Conservation (phyloP, 129 eudicot species). For the Pulicaria dysenterica region DNA sequence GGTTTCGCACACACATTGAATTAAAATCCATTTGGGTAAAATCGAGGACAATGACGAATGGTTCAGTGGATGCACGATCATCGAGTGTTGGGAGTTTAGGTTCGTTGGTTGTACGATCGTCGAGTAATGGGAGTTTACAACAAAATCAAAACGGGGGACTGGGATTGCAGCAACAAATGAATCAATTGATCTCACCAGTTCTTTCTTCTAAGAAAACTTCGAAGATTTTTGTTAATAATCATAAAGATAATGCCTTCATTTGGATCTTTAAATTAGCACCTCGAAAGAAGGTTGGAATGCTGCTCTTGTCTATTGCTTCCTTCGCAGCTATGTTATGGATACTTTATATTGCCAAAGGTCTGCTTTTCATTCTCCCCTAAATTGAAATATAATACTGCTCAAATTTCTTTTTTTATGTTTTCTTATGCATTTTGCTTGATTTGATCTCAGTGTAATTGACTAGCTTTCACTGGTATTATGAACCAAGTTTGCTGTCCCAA, state of each 20-base stretch:
- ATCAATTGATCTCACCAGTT: conserved; percentile 35
- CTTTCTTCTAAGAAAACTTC: conserved; percentile 41
- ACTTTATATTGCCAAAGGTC: conserved; percentile 84
- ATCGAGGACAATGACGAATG: conserved; percentile 27
- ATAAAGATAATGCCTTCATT: conserved; percentile 62
- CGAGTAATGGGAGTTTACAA: conserved; percentile 74
- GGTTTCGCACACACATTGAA: conserved; percentile 9
- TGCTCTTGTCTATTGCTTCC: conserved; percentile 70
- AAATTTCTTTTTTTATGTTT: conserved; percentile 2
- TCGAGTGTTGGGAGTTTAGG: conserved; percentile 48
- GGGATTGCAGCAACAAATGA: conserved; percentile 36
- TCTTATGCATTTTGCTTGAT: conserved; percentile 2
- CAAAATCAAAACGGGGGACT: conserved; percentile 42
- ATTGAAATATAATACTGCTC: conserved; percentile 3
- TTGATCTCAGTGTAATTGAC: not conserved
- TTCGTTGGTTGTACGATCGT: conserved; percentile 60
- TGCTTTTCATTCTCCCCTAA: conserved; percentile 26
- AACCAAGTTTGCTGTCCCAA: not conserved
- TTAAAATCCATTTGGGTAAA: not conserved
- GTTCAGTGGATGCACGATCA: conserved; percentile 32
- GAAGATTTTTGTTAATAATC: conserved; percentile 62
- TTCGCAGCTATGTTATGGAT: conserved; percentile 79
- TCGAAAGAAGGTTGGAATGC: conserved; percentile 85
- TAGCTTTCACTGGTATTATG: not conserved
- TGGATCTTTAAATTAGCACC: conserved; percentile 86